These are phyloP conservation scores for Fusarium napiforme DNA, from an alignment of 2,329 filamentous ascomycete genomes.

Conservation along the genomic window DNA sequence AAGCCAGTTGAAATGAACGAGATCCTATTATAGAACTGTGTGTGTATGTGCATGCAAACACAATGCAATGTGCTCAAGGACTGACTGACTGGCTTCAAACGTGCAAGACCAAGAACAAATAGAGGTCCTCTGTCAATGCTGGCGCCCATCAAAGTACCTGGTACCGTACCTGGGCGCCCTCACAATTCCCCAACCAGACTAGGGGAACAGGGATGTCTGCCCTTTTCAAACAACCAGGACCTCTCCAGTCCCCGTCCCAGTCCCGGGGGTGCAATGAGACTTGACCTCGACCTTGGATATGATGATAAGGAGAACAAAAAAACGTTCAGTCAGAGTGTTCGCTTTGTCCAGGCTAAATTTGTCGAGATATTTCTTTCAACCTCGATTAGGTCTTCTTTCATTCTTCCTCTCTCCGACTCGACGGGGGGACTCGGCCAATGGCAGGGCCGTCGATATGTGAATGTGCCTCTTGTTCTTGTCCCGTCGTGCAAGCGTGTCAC, in stretches of 20 bases:
- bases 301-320: constrained; percentile 1
- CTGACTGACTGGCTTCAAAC: neutral
- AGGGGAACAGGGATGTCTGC: constrained; percentile 34
- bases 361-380: neutral
- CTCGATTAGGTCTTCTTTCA: neutral
- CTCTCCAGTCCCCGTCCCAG: neutral
- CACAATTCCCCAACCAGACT: constrained; percentile 25
- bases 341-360: neutral
- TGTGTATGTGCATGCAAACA: neutral
- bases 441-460: neutral
- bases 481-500: constrained; percentile 34
- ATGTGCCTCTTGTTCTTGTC: constrained; percentile 12
- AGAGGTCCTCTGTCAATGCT: constrained; percentile 21
- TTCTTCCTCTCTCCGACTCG: constrained; percentile 13
- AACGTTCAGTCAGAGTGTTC: neutral
- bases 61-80: neutral
- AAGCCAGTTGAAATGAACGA: neutral
- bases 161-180: constrained; percentile 26
- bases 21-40: neutral
- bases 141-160: constrained; percentile 24
- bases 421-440: constrained; percentile 25
- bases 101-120: constrained; percentile 12
- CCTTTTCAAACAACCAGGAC: constrained; percentile 31
- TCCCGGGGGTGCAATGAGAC: neutral
- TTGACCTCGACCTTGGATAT: constrained; percentile 10